Base-by-base conservation (phyloP, 1,284 basidiomycete genomes). In the Cryptococcus hybrid region DNA sequence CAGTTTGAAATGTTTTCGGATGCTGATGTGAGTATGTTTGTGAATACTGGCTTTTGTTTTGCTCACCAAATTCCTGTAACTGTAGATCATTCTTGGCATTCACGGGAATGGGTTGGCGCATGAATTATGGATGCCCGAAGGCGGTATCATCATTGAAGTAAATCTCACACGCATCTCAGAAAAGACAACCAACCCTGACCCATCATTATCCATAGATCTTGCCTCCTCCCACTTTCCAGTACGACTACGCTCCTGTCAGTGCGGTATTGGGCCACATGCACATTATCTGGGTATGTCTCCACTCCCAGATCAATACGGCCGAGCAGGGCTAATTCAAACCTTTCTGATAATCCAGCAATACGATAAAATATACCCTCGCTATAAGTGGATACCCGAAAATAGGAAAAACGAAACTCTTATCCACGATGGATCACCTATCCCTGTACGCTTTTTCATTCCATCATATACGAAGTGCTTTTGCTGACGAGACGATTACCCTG, bases 51-150 rank as follows among this genome's bases (percentile, higher is more conserved):
- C 37, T 48, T 30, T n/a, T 5, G 8, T 18, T 35, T 13, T 30
- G 7, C 7, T 3, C 24, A 24, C 36, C 44, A 39, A 46, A 13
- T 6, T 42, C 35, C 34, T 36, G 7, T 44, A 13, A 7, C 51
- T 5, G 40, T 36, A 65, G 62, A 55, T 67, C 42, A 58, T 67
- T 43, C 51, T 67, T 13, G 61, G 62, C 5, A 55, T 67, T 15
- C 65, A 67, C 40, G 63, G 63, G 0, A 59, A 60, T 43, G 63
- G 59, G 7, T 36, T 67, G 3, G 63, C 56, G 1, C 63, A 67
- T 54, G 56, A 63, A 48, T 52, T 65, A 53, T 67, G 65, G 65
- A 18, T 18, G 18, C 18, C 18, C 18, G 18, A 18, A 18, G 18
- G 18, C 18, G 18, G 18, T 18, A 18, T 59, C 3, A 48, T 67